Base-by-base conservation (phyloP, 1,284 basidiomycete genomes). In the Lentinus polychrous region DNA sequence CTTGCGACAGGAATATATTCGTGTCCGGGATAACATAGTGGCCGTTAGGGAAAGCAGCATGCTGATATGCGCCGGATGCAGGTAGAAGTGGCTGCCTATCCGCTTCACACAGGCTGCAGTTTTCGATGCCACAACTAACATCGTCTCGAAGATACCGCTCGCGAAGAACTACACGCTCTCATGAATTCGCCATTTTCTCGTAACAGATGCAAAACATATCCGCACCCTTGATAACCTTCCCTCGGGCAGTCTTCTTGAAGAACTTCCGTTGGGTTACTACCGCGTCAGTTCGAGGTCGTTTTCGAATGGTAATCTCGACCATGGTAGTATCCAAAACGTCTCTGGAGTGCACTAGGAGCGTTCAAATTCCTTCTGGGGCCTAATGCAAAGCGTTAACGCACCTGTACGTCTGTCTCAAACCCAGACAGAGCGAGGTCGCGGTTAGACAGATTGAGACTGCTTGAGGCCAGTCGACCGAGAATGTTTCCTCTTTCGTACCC, bases 71-170 rank as follows among this genome's bases (percentile, higher is more conserved):
- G 3, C 67, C 66, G 58, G 59, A 37, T 79, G 83, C 18, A 83
- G 73, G 41, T 61, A 72, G 51, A 57, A 54, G 48, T 34, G 52
- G 44, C n/a, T 40, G 63, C 8, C 67, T 65, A 23, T 72, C 67
- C 40, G 67, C 70, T 12, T 67, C 56, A 49, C 91, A 94, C 43
- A 78, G 63, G 40, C 71, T 66, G 67, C 94, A 97, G 35, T 71
- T 72, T 43, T 79, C 70, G 23, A 92, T 81, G 1, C 94, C 94
- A 64, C 96, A 99, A n/a, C 81, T 78, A 32, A 98, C 87, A 62
- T 98, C 94, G 57, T 93, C 86, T 35, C 96, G 79, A 2, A 98
- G 81, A 67, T 99, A 99, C 54, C 94, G 75, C 68, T 99, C 95
- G 36, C 94, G 79, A n/a, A 98, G 73, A 49, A 98, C 94, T 83